A percentile compares a stretch with the other conserved stretches of the same genome.
phyloP scores from a whole-genome alignment of 179 eudicot genomes.

The Carnegiea gigantea region DNA sequence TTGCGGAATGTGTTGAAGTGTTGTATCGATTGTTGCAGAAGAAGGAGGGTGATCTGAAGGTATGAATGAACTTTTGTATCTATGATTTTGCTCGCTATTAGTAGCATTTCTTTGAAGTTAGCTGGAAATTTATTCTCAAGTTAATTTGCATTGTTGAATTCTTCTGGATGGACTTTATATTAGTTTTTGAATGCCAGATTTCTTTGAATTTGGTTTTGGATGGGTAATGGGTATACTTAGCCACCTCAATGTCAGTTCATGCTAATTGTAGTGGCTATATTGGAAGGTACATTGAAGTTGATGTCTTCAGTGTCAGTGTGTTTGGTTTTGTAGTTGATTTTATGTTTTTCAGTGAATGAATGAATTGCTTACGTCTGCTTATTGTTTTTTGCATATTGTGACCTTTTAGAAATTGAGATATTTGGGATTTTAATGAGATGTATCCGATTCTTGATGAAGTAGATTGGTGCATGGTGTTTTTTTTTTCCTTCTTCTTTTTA shows the following conservation, averaged over 20 bases:
- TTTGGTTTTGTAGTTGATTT: neutral
- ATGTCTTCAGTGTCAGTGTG: too few species aligned
- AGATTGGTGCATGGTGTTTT: neutral
- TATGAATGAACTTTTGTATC: constrained; percentile 8
- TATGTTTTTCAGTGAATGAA: neutral
- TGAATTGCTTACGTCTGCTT: neutral
- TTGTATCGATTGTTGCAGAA: constrained; percentile 59
- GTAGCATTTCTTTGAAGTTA: constrained; percentile 2
- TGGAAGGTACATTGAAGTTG: too few species aligned
- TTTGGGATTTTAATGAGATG: too few species aligned
- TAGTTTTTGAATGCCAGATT: neutral
- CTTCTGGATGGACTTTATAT: neutral
- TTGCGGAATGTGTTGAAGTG: constrained; percentile 56
- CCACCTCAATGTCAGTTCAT: too few species aligned
- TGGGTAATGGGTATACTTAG: too few species aligned
- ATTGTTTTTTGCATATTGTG: neutral
- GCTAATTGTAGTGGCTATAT: too few species aligned
- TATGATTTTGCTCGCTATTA: too few species aligned
- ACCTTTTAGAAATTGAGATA: too few species aligned
- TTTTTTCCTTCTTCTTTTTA: too few species aligned
- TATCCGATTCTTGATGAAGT: too few species aligned
- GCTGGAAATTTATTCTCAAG: neutral
- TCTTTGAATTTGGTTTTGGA: neutral
- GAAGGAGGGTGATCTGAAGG: constrained; percentile 72
- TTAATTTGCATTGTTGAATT: neutral